phyloP scores from a whole-genome alignment of 1,284 basidiomycete species.

The Ustilago xerochloae region DNA sequence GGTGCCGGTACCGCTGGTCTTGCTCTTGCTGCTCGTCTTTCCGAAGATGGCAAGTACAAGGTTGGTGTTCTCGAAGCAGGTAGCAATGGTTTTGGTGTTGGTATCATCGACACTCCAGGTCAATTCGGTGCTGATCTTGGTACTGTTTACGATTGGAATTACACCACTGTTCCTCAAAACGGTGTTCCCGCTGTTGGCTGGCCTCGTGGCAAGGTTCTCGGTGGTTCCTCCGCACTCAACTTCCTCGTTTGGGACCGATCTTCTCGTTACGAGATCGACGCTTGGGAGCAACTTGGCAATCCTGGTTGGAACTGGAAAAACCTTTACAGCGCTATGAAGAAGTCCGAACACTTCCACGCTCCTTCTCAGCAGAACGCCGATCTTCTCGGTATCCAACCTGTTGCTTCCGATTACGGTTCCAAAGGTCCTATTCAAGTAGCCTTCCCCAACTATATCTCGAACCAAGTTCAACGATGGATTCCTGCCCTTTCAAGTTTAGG shows the following conservation, averaged over 20 bases:
- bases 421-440: conserved; percentile 61
- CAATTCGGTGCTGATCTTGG: conserved; percentile 57
- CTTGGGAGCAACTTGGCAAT: conserved; percentile 59
- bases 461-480: conserved; percentile 55
- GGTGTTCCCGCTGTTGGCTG: conserved; percentile 46
- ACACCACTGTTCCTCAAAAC: conserved; percentile 51
- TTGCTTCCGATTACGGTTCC: conserved; percentile 59
- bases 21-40: conserved; percentile 56
- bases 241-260: conserved; percentile 68
- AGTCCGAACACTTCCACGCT: conserved; percentile 64
- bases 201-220: conserved; percentile 67
- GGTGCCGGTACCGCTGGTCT: conserved; percentile 74
- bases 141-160: conserved; percentile 58
- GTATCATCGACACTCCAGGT: conserved; percentile 55
- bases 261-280: conserved; percentile 63
- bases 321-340: conserved; percentile 69
- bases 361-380: conserved; percentile 54
- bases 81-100: conserved; percentile 42
- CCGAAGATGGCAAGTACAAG: conserved; percentile 52
- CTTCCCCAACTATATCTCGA: conserved; percentile 59
- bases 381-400: conserved; percentile 49
- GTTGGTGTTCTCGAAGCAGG: conserved; percentile 65
- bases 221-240: conserved; percentile 67
- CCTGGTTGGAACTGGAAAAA: conserved; percentile 68
- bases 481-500: conserved; percentile 45